Evolutionary conservation across 257 asterid genomes (phyloP).

Genomic region (Solanum ahanhuiri): DNA sequence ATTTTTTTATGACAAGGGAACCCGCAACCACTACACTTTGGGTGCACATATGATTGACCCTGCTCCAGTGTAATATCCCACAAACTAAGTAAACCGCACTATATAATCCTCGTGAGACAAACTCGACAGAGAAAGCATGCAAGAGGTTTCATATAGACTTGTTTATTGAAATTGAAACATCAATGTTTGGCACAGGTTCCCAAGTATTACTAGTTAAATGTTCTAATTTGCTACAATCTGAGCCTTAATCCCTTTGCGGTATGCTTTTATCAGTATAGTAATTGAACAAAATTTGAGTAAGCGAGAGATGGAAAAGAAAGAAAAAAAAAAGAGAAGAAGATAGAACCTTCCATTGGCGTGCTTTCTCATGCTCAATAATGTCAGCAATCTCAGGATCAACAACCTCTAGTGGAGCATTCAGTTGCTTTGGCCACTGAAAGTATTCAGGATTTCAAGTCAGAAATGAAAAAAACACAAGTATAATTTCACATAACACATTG

Average conservation of each 20-base stretch:
- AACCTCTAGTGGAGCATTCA: slow-evolving; percentile 71
- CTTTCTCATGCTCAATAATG: slow-evolving; percentile 88
- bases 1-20: not conserved
- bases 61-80: not conserved
- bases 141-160: not conserved
- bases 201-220: not conserved
- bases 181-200: not conserved
- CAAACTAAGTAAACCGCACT: not conserved
- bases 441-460: not conserved
- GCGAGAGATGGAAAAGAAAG: not conserved
- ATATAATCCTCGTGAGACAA: not conserved
- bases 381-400: slow-evolving; percentile 82
- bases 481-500: not conserved
- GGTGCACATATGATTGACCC: not conserved
- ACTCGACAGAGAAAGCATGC: not conserved
- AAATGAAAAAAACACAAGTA: not conserved
- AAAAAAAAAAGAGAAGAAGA: not conserved
- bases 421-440: slow-evolving; percentile 68
- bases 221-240: not conserved
- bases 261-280: not conserved
- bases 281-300: not conserved
- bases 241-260: not conserved
- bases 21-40: not conserved
- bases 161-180: not conserved
- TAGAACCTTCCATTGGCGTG: slow-evolving; percentile 95